These are phyloP conservation scores for Oxyria digyna DNA, from an alignment of 148 eudicot species.

Conservation along the genomic window DNA sequence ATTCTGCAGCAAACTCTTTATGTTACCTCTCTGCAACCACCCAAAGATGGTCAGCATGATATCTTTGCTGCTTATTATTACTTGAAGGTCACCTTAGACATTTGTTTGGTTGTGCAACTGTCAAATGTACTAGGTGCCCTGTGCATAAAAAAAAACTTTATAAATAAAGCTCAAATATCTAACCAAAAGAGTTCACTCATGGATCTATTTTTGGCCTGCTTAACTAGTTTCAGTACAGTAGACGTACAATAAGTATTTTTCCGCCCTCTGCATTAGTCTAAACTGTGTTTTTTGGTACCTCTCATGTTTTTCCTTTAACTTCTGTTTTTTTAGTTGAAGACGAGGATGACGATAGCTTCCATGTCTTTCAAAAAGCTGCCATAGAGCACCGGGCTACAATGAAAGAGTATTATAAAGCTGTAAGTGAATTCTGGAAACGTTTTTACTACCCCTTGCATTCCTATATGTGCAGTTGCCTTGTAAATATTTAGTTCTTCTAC, in stretches of 20 bases:
- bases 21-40: no score
- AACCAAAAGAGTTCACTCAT: no score
- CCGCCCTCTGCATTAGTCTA: neutral
- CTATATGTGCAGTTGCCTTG: neutral
- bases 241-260: neutral
- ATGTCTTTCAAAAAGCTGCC: conserved; percentile 39
- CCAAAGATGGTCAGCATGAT: no score
- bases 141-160: neutral
- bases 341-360: conserved; percentile 31
- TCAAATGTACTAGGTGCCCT: neutral
- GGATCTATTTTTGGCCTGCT: no score
- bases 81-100: no score
- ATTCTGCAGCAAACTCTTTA: no score
- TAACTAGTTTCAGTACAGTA: no score
- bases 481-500: no score
- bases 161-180: neutral
- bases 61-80: no score
- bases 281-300: neutral
- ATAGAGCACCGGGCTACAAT: conserved; percentile 48
- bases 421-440: conserved; percentile 20
- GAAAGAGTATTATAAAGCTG: conserved; percentile 72
- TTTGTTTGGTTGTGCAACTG: neutral
- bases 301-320: neutral
- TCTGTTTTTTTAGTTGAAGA: conserved; percentile 20
- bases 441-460: neutral